Evolutionary conservation across 1,284 basidiomycete genomes (phyloP), one percentile per base, ranked within the genome.

Genomic region (Fistulina hepatica): DNA sequence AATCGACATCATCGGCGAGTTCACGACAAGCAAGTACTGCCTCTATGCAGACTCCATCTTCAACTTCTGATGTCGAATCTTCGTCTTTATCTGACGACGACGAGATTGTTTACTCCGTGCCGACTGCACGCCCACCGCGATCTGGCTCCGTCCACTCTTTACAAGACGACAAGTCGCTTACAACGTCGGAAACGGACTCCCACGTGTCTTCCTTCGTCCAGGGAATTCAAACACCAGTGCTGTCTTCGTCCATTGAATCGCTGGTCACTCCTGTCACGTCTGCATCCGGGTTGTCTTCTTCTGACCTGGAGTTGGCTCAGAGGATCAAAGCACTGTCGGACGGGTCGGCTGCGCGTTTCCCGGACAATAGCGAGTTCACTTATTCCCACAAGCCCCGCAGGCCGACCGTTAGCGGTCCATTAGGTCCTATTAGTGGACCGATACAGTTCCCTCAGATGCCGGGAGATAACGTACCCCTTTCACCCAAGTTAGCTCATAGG

Each of bases 241-340:
- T 66, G 6, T 64, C 65, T 5, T 64, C 65, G 1, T 69, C 66
- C 2, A 55, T 59, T 0, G 69, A 70, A 43, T 69, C 67, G 1
- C 52, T 71, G 27, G 54, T 54, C 4, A 64, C 67, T 3, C 64
- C 66, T 0, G 53, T 54, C 3, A 60, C 56, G 5, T 63, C 60
- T 11, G 61, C 64, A 13, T 58, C 51, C 27, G 57, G 58, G 8
- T 57, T 58, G 5, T 69, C 66, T 4, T 49, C 64, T 20, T 39
- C 53, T 10, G 45, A 64, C 45, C 42, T 67, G n/a, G 59, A n/a
- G n/a, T n/a, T n/a, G n/a, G n/a, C n/a, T n/a, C n/a, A n/a, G n/a
- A n/a, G n/a, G n/a, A n/a, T n/a, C n/a, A n/a, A 31, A 31, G 28
- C 28, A 13, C 8, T 31, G 28, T 19, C 28, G 15, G 28, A 31